Conservation (phyloP, 1,284 basidiomycete genomes). For the Inonotus obliquus region DNA sequence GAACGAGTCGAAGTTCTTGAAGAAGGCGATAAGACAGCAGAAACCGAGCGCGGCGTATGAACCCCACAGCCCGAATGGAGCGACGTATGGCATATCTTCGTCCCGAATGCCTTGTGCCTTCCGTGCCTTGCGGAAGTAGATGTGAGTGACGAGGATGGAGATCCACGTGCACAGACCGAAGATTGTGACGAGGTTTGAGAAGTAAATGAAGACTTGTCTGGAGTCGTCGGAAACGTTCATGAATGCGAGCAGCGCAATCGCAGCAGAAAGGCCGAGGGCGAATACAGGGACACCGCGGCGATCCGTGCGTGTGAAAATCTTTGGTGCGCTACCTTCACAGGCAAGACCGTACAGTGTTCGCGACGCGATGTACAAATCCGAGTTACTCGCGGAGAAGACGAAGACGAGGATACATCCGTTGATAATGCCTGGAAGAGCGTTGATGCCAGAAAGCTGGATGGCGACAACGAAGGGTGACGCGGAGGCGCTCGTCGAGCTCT, state of each 20-base stretch:
- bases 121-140: slow-evolving; percentile 33
- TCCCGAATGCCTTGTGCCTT: slow-evolving; percentile 58
- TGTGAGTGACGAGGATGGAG: slow-evolving; percentile 63
- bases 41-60: slow-evolving; percentile 56
- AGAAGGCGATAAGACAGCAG: slow-evolving; percentile 59
- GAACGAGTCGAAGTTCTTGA: slow-evolving; percentile 65
- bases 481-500: slow-evolving; percentile 56
- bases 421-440: slow-evolving; percentile 36
- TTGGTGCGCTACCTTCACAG: slow-evolving; percentile 44
- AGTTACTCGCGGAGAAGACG: slow-evolving; percentile 22
- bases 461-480: slow-evolving; percentile 77
- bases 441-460: slow-evolving; percentile 34
- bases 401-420: slow-evolving; percentile 34
- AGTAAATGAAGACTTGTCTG: slow-evolving; percentile 59
- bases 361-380: slow-evolving; percentile 24
- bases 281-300: slow-evolving; percentile 33
- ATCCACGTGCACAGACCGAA: slow-evolving; percentile 75
- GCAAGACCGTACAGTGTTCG: slow-evolving; percentile 49
- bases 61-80: slow-evolving; percentile 61
- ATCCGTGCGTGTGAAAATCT: slow-evolving; percentile 45
- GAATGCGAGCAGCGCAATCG: slow-evolving; percentile 56
- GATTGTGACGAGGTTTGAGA: slow-evolving; percentile 64
- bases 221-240: slow-evolving; percentile 45
- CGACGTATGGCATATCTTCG: slow-evolving; percentile 62
- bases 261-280: slow-evolving; percentile 46